Conservation (phyloP, 331 rosid genomes). For the Rhamnella rubrinervis region DNA sequence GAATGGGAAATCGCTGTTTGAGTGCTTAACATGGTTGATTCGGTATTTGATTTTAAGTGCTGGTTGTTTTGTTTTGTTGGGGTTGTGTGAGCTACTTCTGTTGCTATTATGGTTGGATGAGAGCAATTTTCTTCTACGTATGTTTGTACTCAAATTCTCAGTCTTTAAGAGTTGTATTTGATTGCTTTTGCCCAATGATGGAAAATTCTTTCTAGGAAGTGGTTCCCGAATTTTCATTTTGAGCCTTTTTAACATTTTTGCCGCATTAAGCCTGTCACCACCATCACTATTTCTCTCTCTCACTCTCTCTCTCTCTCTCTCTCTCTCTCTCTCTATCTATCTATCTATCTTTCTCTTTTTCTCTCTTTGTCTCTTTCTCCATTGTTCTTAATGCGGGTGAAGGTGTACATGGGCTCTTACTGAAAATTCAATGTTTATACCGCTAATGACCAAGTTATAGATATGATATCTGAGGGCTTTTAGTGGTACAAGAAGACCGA, state of each 20-base stretch:
- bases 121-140: too few relatives aligned
- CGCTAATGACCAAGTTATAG: constrained; percentile 1
- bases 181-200: constrained; percentile 14
- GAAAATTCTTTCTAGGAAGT: background rate
- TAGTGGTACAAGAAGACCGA: too few relatives aligned
- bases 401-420: constrained; percentile 5
- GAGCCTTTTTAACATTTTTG: background rate
- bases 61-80: too few relatives aligned
- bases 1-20: too few relatives aligned
- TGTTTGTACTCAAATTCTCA: too few relatives aligned
- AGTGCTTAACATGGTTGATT: too few relatives aligned
- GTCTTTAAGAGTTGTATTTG: background rate
- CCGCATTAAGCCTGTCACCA: background rate
- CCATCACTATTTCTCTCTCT: too few relatives aligned
- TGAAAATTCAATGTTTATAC: background rate
- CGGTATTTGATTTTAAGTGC: too few relatives aligned
- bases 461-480: constrained; percentile 1
- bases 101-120: too few relatives aligned
- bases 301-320: background rate
- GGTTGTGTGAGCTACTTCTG: background rate
- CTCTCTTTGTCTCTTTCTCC: background rate
- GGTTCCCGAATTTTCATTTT: background rate
- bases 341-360: background rate
- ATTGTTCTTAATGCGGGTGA: background rate
- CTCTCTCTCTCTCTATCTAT: background rate